Evolutionary conservation across 495 filamentous ascomycete genomes (phyloP).

Genomic region (Podospora anserina): DNA sequence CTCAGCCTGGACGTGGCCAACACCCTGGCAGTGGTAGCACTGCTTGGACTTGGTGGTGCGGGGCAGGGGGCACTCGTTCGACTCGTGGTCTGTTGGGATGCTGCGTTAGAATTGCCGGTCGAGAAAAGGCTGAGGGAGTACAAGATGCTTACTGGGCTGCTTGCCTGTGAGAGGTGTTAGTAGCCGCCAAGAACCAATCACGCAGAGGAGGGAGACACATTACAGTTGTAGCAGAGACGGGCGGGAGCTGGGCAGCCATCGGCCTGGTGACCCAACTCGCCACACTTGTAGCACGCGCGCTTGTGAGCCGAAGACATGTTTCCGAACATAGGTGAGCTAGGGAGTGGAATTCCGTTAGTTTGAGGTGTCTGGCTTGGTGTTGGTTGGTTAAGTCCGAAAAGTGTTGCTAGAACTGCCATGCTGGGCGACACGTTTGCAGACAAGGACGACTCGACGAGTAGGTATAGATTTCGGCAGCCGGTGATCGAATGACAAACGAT

Average conservation of each 20-base stretch:
- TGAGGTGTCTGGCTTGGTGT: constrained; percentile 11
- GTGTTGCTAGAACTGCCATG: neutral
- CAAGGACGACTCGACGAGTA: neutral
- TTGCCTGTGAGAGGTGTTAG: constrained; percentile 57
- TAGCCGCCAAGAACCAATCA: neutral
- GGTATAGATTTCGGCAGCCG: neutral
- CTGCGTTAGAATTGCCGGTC: constrained; percentile 27
- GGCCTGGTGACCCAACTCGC: constrained; percentile 98
- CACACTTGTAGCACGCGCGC: constrained; percentile 99
- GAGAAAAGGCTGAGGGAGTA: constrained; percentile 15
- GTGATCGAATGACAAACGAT: neutral
- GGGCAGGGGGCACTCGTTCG: constrained; percentile 92
- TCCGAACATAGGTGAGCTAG: constrained; percentile 12
- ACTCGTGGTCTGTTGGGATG: constrained; percentile 79
- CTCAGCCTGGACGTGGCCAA: constrained; percentile 98
- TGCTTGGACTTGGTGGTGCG: constrained; percentile 98
- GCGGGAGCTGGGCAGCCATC: constrained; percentile 96
- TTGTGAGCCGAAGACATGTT: constrained; percentile 90
- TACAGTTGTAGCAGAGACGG: constrained; percentile 99
- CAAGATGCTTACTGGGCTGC: constrained; percentile 66
- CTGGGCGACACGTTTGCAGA: neutral
- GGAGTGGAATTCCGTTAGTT: constrained; percentile 16
- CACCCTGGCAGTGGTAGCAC: constrained; percentile 99
- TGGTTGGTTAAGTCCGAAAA: neutral
- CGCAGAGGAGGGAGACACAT: constrained; percentile 17